Evolutionary conservation across 176 grass and related monocot species (phyloP).

Genomic region (Phoenix dactylifera): DNA sequence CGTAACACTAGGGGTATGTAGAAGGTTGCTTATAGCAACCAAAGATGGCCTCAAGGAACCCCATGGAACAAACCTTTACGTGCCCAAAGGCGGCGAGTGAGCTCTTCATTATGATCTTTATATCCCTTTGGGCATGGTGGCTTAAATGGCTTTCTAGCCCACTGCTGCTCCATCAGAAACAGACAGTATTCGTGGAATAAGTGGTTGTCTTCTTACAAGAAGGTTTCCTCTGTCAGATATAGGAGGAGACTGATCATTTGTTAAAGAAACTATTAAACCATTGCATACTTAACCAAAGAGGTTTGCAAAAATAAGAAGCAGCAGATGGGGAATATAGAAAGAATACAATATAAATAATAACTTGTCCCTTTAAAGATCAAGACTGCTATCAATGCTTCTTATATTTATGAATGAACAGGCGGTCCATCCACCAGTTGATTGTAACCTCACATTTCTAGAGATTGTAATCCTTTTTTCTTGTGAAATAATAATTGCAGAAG

Average conservation of each 20-base stretch:
- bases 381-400: too few species aligned
- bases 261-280: conserved; percentile 14
- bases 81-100: conserved; percentile 68
- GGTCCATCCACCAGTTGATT: too few species aligned
- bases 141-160: conserved; percentile 90
- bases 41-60: conserved; percentile 44
- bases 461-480: too few species aligned
- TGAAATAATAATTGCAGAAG: too few species aligned
- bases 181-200: conserved; percentile 81
- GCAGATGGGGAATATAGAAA: too few species aligned
- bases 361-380: too few species aligned
- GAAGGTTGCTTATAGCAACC: conserved; percentile 38
- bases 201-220: conserved; percentile 67
- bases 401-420: too few species aligned
- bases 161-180: conserved; percentile 75
- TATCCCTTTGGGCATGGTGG: conserved; percentile 63
- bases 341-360: too few species aligned
- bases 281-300: neutral
- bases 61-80: conserved; percentile 91
- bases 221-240: conserved; percentile 67
- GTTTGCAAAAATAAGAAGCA: neutral
- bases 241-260: neutral
- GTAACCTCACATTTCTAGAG: too few species aligned
- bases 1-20: conserved; percentile 19
- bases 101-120: conserved; percentile 50